These are phyloP conservation scores for Aspergillus indologenus DNA, from an alignment of 495 filamentous ascomycete genomes.

Conservation along the genomic window DNA sequence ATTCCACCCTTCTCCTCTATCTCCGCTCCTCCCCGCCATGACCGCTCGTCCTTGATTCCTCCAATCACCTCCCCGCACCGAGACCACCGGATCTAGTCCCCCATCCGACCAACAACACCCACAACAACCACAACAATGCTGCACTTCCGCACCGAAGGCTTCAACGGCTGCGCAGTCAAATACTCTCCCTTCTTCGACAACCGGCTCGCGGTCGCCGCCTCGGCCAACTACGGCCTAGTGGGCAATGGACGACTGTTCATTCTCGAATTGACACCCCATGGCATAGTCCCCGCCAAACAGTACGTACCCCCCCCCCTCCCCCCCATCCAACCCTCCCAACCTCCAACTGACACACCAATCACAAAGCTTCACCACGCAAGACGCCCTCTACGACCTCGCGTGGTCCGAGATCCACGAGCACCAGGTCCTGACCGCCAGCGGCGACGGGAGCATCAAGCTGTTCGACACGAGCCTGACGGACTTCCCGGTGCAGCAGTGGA, in stretches of 20 bases:
- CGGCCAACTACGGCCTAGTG: slow-evolving; percentile 92
- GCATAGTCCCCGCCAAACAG: slow-evolving; percentile 80
- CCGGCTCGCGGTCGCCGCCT: slow-evolving; percentile 78
- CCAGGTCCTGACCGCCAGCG: slow-evolving; percentile 80
- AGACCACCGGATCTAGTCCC: background rate
- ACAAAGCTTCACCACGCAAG: slow-evolving; percentile 86
- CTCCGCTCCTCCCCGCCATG: slow-evolving; percentile 1
- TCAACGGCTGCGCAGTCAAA: slow-evolving; percentile 91
- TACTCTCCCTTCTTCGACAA: slow-evolving; percentile 98
- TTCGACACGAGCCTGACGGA: slow-evolving; percentile 76
- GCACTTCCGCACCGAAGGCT: slow-evolving; percentile 87
- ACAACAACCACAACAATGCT: slow-evolving; percentile 57
- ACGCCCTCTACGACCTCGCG: slow-evolving; percentile 86
- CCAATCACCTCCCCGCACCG: background rate
- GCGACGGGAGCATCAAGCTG: slow-evolving; percentile 91
- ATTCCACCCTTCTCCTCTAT: background rate
- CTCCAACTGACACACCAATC: slow-evolving; percentile 6
- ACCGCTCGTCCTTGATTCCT: background rate
- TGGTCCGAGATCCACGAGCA: slow-evolving; percentile 96
- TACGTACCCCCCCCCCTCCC: slow-evolving; percentile 19
- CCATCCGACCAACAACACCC: background rate
- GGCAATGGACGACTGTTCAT: slow-evolving; percentile 90
- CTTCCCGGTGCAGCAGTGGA: slow-evolving; percentile 83
- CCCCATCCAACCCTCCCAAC: background rate
- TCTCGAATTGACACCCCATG: slow-evolving; percentile 72